Conservation (phyloP, 805 yeast species). For the Wickerhamomyces kurtzmanii region DNA sequence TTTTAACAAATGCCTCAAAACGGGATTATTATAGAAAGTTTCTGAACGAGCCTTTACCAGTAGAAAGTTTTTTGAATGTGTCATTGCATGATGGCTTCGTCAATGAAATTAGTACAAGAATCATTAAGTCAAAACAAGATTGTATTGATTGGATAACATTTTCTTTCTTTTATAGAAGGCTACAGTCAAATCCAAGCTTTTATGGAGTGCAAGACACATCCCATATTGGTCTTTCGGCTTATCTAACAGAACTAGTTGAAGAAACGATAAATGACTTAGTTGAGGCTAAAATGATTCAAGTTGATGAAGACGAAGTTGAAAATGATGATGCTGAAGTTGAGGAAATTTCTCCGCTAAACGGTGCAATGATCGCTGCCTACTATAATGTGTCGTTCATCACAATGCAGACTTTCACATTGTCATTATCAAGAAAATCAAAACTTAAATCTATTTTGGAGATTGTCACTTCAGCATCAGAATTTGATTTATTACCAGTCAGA, state of each 20-base stretch:
- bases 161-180: constrained; percentile 72
- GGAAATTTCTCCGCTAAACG: constrained; percentile 49
- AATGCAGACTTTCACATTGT: constrained; percentile 46
- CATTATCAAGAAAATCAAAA: constrained; percentile 45
- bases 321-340: constrained; percentile 19
- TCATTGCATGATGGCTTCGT: constrained; percentile 58
- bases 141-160: constrained; percentile 88
- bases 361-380: constrained; percentile 68
- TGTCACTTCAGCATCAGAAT: constrained; percentile 61
- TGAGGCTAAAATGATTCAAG: constrained; percentile 52
- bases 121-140: constrained; percentile 64
- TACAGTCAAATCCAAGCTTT: constrained; percentile 77
- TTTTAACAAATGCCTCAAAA: constrained; percentile 48
- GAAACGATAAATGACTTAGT: constrained; percentile 50
- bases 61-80: constrained; percentile 65
- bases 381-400: constrained; percentile 58
- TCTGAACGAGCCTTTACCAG: constrained; percentile 64
- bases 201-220: constrained; percentile 68
- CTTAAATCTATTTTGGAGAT: constrained; percentile 55
- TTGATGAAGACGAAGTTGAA: constrained; percentile 29
- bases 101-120: constrained; percentile 60
- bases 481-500: constrained; percentile 57
- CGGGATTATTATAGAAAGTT: constrained; percentile 62
- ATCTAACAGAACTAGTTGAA: constrained; percentile 78
- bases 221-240: constrained; percentile 67